Evolutionary conservation across 495 filamentous ascomycete genomes (phyloP).

Genomic region (Staphylotrichum tortipilum): DNA sequence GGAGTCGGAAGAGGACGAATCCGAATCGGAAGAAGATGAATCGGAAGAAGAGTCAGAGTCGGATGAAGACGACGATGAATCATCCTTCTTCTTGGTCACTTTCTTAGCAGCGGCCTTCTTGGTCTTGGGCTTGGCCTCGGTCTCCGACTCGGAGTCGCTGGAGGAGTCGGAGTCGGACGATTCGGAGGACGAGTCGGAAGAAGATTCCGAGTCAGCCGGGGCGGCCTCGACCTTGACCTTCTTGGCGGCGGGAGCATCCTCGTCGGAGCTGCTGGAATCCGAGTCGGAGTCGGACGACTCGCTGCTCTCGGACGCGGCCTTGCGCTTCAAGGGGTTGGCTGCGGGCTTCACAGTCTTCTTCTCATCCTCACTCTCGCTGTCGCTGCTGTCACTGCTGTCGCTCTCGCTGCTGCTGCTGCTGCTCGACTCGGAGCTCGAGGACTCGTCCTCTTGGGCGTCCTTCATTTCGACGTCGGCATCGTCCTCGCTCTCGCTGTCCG

Average conservation of each 20-base stretch:
- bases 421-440: constrained; percentile 13
- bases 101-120: constrained; percentile 19
- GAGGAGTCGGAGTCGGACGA: constrained; percentile 39
- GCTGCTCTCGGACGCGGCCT: constrained; percentile 44
- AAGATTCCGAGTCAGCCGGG: constrained; percentile 13
- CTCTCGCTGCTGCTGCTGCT: constrained; percentile 37
- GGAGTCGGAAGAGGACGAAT: constrained; percentile 6
- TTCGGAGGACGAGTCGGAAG: constrained; percentile 27
- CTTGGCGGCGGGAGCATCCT: constrained; percentile 21
- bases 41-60: constrained; percentile 1
- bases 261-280: constrained; percentile 22
- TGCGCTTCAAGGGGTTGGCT: constrained; percentile 51
- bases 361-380: constrained; percentile 55
- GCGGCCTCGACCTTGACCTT: constrained; percentile 22
- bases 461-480: constrained; percentile 46
- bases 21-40: constrained; percentile 2
- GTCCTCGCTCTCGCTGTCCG: constrained; percentile 78
- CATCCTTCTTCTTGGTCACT: constrained; percentile 1
- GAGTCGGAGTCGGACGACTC: constrained; percentile 20
- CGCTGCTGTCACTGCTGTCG: constrained; percentile 41
- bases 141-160: constrained; percentile 28
- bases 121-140: constrained; percentile 18
- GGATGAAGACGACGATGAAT: too few relatives aligned
- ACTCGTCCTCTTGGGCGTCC: constrained; percentile 7
- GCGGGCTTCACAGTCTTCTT: constrained; percentile 23